A percentile compares a stretch with the other conserved stretches of the same genome.
phyloP scores from a whole-genome alignment of 306 rosid genomes.

The Pueraria montana region DNA sequence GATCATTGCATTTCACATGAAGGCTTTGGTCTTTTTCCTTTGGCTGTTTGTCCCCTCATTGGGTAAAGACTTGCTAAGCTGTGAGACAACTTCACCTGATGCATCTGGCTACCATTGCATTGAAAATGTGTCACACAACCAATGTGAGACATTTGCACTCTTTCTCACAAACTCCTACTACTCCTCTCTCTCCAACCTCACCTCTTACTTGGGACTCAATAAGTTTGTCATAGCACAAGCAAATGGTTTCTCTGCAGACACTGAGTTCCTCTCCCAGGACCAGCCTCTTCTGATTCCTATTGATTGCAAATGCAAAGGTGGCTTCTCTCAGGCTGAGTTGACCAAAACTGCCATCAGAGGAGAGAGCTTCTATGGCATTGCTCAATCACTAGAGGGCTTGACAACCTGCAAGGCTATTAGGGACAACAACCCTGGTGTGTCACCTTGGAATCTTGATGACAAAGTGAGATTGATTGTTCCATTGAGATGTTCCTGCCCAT shows the following conservation, averaged over 20 bases:
- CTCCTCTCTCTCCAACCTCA: conserved; percentile 80
- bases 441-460: conserved; percentile 64
- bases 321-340: conserved; percentile 63
- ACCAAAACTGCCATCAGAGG: conserved; percentile 68
- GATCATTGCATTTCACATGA: conserved; percentile 59
- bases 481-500: conserved; percentile 83
- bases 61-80: conserved; percentile 58
- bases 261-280: conserved; percentile 63
- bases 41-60: conserved; percentile 59
- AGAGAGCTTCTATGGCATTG: conserved; percentile 74
- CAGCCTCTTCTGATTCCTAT: conserved; percentile 83
- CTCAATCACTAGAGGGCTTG: conserved; percentile 79
- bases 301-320: conserved; percentile 70
- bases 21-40: conserved; percentile 58
- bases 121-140: conserved; percentile 52
- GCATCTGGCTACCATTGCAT: conserved; percentile 68
- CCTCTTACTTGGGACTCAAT: conserved; percentile 74
- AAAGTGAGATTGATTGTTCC: conserved; percentile 66
- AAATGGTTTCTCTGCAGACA: conserved; percentile 74
- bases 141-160: conserved; percentile 76
- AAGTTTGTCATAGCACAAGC: conserved; percentile 63
- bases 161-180: conserved; percentile 70
- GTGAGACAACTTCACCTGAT: conserved; percentile 59
- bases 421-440: conserved; percentile 67
- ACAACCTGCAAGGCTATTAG: conserved; percentile 74